phyloP scores from a whole-genome alignment of 805 yeast genomes.

The Suhomyces sp. region DNA sequence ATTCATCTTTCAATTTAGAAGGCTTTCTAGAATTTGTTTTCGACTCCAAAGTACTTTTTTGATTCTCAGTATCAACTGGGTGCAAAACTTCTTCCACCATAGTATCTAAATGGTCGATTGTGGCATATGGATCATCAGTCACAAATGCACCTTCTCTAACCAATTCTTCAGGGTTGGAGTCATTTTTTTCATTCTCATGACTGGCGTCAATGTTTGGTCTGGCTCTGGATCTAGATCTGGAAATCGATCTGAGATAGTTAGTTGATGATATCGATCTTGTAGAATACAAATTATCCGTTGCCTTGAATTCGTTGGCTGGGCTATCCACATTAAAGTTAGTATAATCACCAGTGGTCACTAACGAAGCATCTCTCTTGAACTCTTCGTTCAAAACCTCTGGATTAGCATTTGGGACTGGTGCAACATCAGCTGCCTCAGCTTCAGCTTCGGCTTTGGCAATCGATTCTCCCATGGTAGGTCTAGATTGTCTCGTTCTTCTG shows the following conservation, averaged over 20 bases:
- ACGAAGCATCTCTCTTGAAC: constrained; percentile 33
- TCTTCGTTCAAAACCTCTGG: background rate
- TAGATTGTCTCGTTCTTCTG: constrained; percentile 39
- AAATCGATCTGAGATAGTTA: constrained; percentile 62
- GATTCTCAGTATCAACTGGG: constrained; percentile 2
- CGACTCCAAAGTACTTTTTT: no score
- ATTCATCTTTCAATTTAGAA: constrained; percentile 9
- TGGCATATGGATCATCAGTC: constrained; percentile 49
- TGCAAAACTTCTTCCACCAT: constrained; percentile 50
- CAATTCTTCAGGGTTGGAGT: constrained; percentile 40
- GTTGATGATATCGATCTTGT: constrained; percentile 44
- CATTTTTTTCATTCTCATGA: constrained; percentile 31
- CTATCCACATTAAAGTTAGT: constrained; percentile 44
- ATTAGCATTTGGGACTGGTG: background rate
- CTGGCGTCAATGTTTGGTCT: constrained; percentile 19
- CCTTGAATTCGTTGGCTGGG: constrained; percentile 16
- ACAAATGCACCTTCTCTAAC: constrained; percentile 58
- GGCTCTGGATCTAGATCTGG: constrained; percentile 61
- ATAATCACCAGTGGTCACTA: constrained; percentile 47
- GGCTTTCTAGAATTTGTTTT: no score
- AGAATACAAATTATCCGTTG: constrained; percentile 22
- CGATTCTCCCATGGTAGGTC: constrained; percentile 46
- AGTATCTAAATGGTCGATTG: constrained; percentile 48
- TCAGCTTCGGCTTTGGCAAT: constrained; percentile 42
- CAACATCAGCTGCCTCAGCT: constrained; percentile 1